Conservation (phyloP, 2,329 filamentous ascomycete species). For the Emmonsiellopsis sp. region DNA sequence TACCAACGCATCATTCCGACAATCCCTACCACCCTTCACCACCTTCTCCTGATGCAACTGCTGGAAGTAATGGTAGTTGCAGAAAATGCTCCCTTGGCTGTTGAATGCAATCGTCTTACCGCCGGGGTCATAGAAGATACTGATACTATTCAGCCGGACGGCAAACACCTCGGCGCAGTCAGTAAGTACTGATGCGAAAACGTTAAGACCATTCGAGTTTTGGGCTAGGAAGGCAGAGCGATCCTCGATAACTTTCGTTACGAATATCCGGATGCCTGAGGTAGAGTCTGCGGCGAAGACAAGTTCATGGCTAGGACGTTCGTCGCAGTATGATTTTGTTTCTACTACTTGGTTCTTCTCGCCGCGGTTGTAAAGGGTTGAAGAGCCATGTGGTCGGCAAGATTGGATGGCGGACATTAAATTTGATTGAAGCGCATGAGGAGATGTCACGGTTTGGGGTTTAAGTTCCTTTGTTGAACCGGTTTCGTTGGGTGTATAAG, state of each 20-base stretch:
- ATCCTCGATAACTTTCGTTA: conserved; percentile 47
- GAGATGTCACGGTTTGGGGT: conserved; percentile 24
- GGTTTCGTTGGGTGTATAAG: conserved; percentile 29
- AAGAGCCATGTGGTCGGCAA: conserved; percentile 66
- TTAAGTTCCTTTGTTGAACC: conserved; percentile 15
- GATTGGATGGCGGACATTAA: conserved; percentile 69
- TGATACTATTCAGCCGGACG: conserved; percentile 58
- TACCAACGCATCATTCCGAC: conserved; percentile 57
- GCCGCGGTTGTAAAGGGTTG: conserved; percentile 62
- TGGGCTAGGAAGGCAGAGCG: conserved; percentile 49
- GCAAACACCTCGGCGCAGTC: conserved; percentile 65
- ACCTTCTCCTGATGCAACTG: conserved; percentile 59
- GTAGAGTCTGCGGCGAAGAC: conserved; percentile 59
- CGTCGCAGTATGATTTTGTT: conserved; percentile 78
- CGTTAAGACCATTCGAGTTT: conserved; percentile 54
- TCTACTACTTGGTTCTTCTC: conserved; percentile 66
- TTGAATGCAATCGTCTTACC: conserved; percentile 92
- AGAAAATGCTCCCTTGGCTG: conserved; percentile 75
- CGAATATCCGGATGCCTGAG: conserved; percentile 64
- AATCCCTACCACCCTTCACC: conserved; percentile 22
- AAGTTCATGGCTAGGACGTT: conserved; percentile 63
- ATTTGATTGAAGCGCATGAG: conserved; percentile 35
- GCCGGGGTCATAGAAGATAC: conserved; percentile 75
- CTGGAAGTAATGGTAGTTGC: conserved; percentile 80
- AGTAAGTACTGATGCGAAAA: conserved; percentile 59